Evolutionary conservation across 805 yeast species (phyloP), one percentile per base, ranked within the genome.

Genomic region (Saturnispora quitensis): DNA sequence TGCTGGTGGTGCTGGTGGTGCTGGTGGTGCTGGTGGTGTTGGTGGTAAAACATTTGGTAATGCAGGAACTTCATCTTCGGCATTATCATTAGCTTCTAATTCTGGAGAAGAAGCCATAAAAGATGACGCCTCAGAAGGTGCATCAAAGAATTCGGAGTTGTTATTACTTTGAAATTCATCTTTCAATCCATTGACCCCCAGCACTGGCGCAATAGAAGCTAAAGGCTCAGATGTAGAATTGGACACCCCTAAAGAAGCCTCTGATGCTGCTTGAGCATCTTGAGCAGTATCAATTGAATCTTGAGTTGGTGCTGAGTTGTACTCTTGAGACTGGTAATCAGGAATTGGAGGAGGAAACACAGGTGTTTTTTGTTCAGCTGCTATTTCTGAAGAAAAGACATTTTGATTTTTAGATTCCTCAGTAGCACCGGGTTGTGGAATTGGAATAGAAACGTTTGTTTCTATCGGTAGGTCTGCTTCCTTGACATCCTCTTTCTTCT

Each of bases 61-160:
- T 47, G 53, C 45, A 20, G 52, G 60, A 17, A 56, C 52, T 24
- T 44, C 35, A 25, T 45, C 24, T 36, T 48, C 42, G 25, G 4
- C 34, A 22, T 28, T 15, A 34, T 40, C 45, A 42, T 53, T 53
- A 10, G 68, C 61, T 3, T 60, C 60, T 10, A 61, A 52, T 20
- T 61, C 58, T 27, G 70, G 60, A 5, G 64, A 55, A 5, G 65
- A 57, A 6, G 54, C 55, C 43, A 60, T 58, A 40, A 54, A 56
- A 13, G 56, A 53, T 10, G 55, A 56, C 5, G 48, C 55, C 18
- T 54, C 58, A 2, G 58, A 56, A 28, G 52, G 48, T 3, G 58
- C 58, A 43, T 56, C 58, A 35, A 53, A 56, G 40, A 56, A 56
- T 27, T 56, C 53, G 18, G 45, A 22, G 10, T 38, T 47, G 8